Percentiles rank a stretch among this genome's conserved stretches.
Conservation (phyloP, 1,139 yeast genomes). For the Saccharomyces hybrid region DNA sequence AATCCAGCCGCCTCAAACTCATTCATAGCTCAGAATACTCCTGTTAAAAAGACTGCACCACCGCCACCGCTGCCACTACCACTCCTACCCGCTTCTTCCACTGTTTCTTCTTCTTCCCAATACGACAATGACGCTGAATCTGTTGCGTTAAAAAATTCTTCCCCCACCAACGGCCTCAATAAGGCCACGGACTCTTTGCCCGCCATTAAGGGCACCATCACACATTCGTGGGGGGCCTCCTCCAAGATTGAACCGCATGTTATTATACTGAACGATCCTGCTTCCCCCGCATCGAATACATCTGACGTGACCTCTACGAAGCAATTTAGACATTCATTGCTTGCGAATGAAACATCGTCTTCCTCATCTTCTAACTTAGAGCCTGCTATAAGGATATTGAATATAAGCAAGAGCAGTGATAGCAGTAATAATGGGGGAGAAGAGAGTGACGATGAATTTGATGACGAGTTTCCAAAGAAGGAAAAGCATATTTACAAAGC, state of each 20-base stretch:
- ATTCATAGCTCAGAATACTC: slow-evolving; percentile 6
- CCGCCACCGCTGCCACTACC: slow-evolving; percentile 4
- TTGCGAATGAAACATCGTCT: slow-evolving; percentile 1
- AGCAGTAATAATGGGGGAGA: not conserved
- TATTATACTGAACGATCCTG: slow-evolving; percentile 22
- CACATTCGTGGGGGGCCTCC: slow-evolving; percentile 36
- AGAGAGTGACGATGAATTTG: too few species aligned
- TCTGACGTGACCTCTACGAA: slow-evolving; percentile 5
- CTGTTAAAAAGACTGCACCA: slow-evolving; percentile 1
- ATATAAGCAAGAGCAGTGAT: not conserved
- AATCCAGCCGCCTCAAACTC: slow-evolving; percentile 2
- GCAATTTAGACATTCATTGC: slow-evolving; percentile 1
- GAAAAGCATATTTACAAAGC: slow-evolving; percentile 12
- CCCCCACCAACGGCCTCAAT: not conserved
- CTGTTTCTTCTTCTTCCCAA: not conserved
- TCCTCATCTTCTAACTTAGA: slow-evolving; percentile 10
- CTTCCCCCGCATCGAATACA: not conserved
- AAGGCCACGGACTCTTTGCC: slow-evolving; percentile 18
- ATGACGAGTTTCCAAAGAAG: not conserved
- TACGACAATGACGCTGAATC: not conserved
- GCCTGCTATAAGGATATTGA: slow-evolving; percentile 9
- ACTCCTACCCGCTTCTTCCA: not conserved
- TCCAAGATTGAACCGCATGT: slow-evolving; percentile 17
- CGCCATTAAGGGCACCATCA: slow-evolving; percentile 35
- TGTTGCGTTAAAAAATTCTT: not conserved